Conservation (phyloP, 169 alveolate genomes). For the Toxoplasma gondii region DNA sequence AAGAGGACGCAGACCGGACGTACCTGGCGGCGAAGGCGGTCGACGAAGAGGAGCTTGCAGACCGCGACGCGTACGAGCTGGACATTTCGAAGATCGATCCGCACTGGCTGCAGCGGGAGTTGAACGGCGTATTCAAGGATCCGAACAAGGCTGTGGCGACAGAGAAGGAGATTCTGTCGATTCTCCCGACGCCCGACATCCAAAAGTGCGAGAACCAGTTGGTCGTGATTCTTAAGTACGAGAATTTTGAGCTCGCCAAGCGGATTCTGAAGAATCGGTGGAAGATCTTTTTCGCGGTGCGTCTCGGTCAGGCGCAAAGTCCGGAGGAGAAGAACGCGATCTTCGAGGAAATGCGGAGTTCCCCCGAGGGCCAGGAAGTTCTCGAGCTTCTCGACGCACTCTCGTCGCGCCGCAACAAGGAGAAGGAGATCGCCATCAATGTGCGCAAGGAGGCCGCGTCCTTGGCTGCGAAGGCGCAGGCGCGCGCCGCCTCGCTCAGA, state of each 20-base stretch:
- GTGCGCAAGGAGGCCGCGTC: conserved; percentile 85
- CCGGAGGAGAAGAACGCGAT: conserved; percentile 87
- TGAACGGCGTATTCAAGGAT: conserved; percentile 84
- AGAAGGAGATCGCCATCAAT: conserved; percentile 80
- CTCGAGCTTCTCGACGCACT: conserved; percentile 84
- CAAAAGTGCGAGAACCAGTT: conserved; percentile 95
- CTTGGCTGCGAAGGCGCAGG: conserved; percentile 75
- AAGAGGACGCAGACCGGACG: conserved; percentile 67
- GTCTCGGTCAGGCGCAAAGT: conserved; percentile 94
- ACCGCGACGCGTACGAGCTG: conserved; percentile 78
- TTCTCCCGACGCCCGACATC: conserved; percentile 82
- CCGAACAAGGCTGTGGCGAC: conserved; percentile 86
- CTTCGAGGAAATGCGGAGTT: conserved; percentile 75
- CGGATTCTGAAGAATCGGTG: conserved; percentile 84
- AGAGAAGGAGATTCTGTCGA: conserved; percentile 86
- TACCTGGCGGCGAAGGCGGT: conserved; percentile 55
- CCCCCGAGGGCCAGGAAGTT: conserved; percentile 88
- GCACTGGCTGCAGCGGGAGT: conserved; percentile 96
- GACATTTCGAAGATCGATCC: conserved; percentile 91
- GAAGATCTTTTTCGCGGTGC: conserved; percentile 92
- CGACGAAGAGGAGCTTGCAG: conserved; percentile 75
- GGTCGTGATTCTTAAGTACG: conserved; percentile 90
- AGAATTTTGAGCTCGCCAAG: conserved; percentile 92
- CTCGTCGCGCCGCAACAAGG: conserved; percentile 78
- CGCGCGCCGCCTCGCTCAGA: conserved; percentile 66